Percentiles rank a stretch among this genome's conserved stretches.
These are phyloP conservation scores for Mortierella hygrophila DNA, from an alignment of 192 early-diverging fungal genomes.

Conservation along the genomic window DNA sequence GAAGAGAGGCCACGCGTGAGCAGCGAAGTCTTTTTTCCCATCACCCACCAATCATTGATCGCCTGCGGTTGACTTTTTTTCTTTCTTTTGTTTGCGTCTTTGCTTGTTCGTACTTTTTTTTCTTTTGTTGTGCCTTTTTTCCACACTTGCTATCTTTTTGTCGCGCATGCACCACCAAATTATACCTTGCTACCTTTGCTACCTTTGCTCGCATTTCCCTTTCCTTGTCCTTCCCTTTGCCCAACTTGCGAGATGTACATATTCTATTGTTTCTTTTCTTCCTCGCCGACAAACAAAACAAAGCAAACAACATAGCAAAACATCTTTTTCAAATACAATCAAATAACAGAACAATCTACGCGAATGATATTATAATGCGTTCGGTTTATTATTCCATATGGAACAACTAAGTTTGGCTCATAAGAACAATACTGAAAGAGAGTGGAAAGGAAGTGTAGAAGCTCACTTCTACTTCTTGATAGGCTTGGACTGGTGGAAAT, in stretches of 20 bases:
- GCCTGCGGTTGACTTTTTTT: not conserved
- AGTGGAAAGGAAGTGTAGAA: too few relatives aligned
- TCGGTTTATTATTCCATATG: too few relatives aligned
- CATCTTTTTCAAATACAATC: not conserved
- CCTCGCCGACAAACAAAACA: too few relatives aligned
- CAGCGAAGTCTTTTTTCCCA: not conserved
- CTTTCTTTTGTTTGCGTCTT: not conserved
- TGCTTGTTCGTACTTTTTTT: not conserved
- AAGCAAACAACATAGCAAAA: too few relatives aligned
- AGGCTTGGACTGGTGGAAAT: constrained; percentile 39
- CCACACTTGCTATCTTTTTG: not conserved
- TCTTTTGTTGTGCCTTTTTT: not conserved
- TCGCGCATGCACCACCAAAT: not conserved
- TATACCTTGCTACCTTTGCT: not conserved
- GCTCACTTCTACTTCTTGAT: constrained; percentile 9
- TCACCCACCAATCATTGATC: not conserved
- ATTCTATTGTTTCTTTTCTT: not conserved
- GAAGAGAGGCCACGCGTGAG: not conserved
- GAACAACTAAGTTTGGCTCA: too few relatives aligned
- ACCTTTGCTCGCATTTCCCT: not conserved
- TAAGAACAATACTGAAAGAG: too few relatives aligned
- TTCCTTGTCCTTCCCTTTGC: too few relatives aligned
- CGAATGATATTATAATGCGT: too few relatives aligned
- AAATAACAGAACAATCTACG: not conserved
- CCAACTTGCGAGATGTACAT: not conserved